phyloP scores from a whole-genome alignment of 2,329 filamentous ascomycete species.

The Cladosporium oxysporum region DNA sequence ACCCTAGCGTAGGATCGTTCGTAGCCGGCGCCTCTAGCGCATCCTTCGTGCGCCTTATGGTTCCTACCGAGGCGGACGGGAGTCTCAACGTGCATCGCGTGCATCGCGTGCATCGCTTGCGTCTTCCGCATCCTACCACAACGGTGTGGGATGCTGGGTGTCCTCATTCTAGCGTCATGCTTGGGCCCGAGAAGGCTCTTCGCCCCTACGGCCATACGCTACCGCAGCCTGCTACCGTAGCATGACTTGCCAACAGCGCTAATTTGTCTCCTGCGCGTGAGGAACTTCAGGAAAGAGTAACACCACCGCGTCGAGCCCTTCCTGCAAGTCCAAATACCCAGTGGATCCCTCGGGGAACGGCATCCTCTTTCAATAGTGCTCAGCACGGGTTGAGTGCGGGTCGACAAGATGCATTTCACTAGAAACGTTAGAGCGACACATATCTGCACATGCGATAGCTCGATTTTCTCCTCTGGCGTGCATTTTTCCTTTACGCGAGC shows the following conservation, averaged over 20 bases:
- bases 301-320: not conserved
- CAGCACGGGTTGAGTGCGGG: not conserved
- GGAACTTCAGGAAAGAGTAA: not conserved
- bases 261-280: not conserved
- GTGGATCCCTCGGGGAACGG: not conserved
- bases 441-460: not conserved
- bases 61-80: slow-evolving; percentile 1
- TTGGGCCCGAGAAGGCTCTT: not conserved
- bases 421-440: not conserved
- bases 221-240: not conserved
- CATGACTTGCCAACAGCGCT: not conserved
- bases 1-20: not conserved
- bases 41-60: not conserved
- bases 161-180: not conserved
- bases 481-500: not conserved
- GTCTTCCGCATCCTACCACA: not conserved
- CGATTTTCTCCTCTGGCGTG: not conserved
- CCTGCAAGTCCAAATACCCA: not conserved
- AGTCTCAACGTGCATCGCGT: slow-evolving; percentile 10
- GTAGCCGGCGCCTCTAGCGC: not conserved
- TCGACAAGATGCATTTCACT: not conserved
- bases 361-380: not conserved
- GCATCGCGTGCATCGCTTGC: slow-evolving; percentile 4
- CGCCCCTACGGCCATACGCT: not conserved
- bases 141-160: not conserved